Evolutionary conservation across 768 basidiomycete species (phyloP), one percentile per base, ranked within the genome.

Genomic region (Leucocoprinus leucothites): DNA sequence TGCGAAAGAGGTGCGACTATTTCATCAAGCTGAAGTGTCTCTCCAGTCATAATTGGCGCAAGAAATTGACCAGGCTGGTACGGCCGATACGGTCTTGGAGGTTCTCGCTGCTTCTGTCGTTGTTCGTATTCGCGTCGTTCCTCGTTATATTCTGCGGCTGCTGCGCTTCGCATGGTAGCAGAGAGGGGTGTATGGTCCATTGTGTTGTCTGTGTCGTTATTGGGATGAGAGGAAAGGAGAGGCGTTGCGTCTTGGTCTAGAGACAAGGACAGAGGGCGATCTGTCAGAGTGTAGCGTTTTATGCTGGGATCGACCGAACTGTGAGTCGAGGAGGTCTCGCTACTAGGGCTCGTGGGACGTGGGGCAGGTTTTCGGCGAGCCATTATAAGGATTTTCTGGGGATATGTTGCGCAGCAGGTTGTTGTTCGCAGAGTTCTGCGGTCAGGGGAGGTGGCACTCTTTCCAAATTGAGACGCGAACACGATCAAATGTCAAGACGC

Each of bases 21-120:
- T 11, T 71, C 71, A 3, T 79, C 77, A 8, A 84, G 64, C 47
- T 85, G 77, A 18, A 86, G 72, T 0, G 84, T 85, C 65, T 86
- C 84, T 31, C 85, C 85, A 5, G 85, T 86, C 51, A 81, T 71
- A 41, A 86, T 86, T 0, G 85, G 84, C 31, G 74, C 79, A 14
- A 86, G 70, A 49, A 74, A 74, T 62, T 85, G 83, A 2, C 84
- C 85, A 22, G 82, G 85, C 53, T 82, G 78, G 59, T 86, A 86
- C 51, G 77, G 78, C 22, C 63, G 66, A 53, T 76, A 78, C 50
- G 68, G 63, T 26, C 58, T 56, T 44, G 62, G 48, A 19, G 62
- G 58, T 44, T 48, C 31, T 31, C 31, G 35, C 31, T 53, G 58
- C 42, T 6, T 47, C 51, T 58, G 42, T 45, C 56, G 58, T 52